Evolutionary conservation across 2,329 filamentous ascomycete species (phyloP).

Genomic region (Fusarium brevicatenulatum): DNA sequence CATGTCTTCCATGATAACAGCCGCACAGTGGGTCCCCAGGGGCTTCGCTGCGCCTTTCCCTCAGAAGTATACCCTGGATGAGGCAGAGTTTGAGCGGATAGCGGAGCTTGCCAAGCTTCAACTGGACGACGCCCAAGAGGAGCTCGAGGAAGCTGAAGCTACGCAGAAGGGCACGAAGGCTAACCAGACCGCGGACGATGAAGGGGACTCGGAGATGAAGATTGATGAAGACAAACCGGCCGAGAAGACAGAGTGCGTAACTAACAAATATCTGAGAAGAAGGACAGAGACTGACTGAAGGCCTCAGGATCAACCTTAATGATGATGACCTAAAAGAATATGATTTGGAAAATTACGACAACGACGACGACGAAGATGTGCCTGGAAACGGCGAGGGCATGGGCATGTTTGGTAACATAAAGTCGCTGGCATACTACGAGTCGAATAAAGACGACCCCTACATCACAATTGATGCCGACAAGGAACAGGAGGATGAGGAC

Average conservation of each 20-base stretch:
- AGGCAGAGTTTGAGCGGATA: constrained; percentile 80
- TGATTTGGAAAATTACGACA: constrained; percentile 94
- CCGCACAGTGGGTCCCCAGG: constrained; percentile 79
- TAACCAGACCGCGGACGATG: constrained; percentile 43
- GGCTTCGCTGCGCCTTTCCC: constrained; percentile 82
- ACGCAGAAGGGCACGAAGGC: constrained; percentile 44
- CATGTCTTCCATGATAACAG: constrained; percentile 78
- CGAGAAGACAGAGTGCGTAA: constrained; percentile 53
- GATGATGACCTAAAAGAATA: constrained; percentile 97
- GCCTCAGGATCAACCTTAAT: constrained; percentile 58
- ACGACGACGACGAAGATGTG: constrained; percentile 69
- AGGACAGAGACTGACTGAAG: constrained; percentile 18
- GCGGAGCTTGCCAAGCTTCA: constrained; percentile 79
- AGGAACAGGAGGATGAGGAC: constrained; percentile 81
- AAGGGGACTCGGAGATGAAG: constrained; percentile 51
- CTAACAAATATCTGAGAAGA: neutral
- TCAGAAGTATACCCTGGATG: constrained; percentile 78
- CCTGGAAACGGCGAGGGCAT: constrained; percentile 72
- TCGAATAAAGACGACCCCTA: constrained; percentile 97
- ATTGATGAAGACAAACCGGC: constrained; percentile 44
- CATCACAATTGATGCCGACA: constrained; percentile 83
- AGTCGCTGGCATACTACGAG: constrained; percentile 91
- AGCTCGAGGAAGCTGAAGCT: constrained; percentile 75
- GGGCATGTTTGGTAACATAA: constrained; percentile 95
- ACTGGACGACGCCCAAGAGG: constrained; percentile 91